phyloP scores from a whole-genome alignment of 2,329 filamentous ascomycete genomes.

The Mollisia scopiformis region DNA sequence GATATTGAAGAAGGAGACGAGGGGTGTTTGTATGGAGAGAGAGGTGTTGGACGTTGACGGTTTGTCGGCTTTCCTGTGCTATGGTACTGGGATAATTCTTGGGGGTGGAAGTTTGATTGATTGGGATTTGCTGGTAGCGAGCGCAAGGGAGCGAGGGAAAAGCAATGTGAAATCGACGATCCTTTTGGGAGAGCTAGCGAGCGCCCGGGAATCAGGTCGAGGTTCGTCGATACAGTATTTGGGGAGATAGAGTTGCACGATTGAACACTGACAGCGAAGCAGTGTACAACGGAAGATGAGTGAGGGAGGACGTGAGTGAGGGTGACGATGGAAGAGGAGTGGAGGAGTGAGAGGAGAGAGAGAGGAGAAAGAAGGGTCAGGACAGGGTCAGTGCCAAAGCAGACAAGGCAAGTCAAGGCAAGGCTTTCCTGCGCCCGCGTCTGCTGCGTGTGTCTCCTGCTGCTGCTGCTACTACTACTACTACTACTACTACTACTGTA shows the following conservation, averaged over 20 bases:
- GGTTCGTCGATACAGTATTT: neutral
- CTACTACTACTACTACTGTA: no score
- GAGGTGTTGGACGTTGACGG: neutral
- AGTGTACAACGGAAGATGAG: neutral
- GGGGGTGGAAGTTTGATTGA: neutral
- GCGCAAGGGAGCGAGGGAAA: neutral
- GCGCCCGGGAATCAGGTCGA: no score
- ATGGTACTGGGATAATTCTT: slow-evolving; percentile 7
- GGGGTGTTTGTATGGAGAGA: no score
- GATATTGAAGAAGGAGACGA: no score
- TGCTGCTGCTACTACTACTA: no score
- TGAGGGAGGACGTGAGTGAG: neutral
- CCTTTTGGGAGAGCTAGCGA: neutral
- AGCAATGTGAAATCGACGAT: neutral
- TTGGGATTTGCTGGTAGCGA: slow-evolving; percentile 1
- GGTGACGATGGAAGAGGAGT: no score
- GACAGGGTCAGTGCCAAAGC: no score
- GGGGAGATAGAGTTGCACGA: neutral
- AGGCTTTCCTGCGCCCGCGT: neutral
- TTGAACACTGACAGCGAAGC: slow-evolving; percentile 3
- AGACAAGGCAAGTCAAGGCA: neutral
- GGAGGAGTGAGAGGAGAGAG: no score
- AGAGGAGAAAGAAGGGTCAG: neutral
- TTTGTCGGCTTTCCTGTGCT: slow-evolving; percentile 14
- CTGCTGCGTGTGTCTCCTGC: neutral